Evolutionary conservation across 202 grass and related monocot species (phyloP), one percentile per base, ranked within the genome.

Genomic region (Eragrostis tef): DNA sequence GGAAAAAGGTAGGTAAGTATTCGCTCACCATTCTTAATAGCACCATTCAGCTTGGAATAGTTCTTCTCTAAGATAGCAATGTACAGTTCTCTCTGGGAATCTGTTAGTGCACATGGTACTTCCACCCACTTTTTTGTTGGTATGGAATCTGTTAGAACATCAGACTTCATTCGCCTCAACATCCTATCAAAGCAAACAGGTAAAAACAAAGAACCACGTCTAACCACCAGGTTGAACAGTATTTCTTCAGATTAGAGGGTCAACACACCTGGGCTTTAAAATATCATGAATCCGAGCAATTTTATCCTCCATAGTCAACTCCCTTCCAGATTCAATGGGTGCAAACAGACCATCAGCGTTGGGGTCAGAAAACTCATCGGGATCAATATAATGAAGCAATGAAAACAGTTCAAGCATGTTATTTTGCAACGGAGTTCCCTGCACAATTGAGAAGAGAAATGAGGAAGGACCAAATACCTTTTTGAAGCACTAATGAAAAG

Each of bases 351-450:
- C 82, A 74, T 91, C 89, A 56, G 77, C 60, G 62, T 94, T 86
- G 36, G 89, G 84, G 29, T 94, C 86, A 48, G 89, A 81, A 70
- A 94, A 91, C 70, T 94, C 92, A 29, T 74, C 67, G 64, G 84
- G 89, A 47, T 89, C 89, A 62, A 94, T 91, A 73, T 87, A 94
- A 43, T 94, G 89, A 91, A 89, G 89, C 74, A 94, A 87, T 13
- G 86, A 90, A 94, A 89, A 91, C 51, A 94, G 26, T 78, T 94
- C 92, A 44, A 89, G 34, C 17, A 89, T 53, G 36, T 82, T 86
- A 62, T 91, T 94, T 39, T 94, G 92, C 59, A 94, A 53, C 2
- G 89, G 92, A 6, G 89, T 94, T 81, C 92, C 89, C 89, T 94
- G 72, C 52, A 64, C 54, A 79, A 62, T 48, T 52, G 6, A 75